Conservation (phyloP, 768 basidiomycete species). For the Fibroporia radiculosa region DNA sequence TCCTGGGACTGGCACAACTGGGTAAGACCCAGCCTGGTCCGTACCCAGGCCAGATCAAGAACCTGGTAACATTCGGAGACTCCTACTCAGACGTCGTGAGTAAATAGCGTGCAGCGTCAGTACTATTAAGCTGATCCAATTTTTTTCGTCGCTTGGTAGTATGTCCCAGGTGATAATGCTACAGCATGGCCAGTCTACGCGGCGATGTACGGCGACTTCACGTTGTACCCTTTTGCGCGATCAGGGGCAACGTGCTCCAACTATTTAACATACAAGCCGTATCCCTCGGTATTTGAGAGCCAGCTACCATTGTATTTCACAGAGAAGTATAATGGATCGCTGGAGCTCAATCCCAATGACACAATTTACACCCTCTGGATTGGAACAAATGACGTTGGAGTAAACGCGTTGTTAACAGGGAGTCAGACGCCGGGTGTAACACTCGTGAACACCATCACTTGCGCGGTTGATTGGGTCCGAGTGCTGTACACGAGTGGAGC, state of each 20-base stretch:
- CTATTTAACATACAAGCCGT: conserved; percentile 47
- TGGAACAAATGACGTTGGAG: conserved; percentile 53
- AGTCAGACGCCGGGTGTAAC: conserved; percentile 37
- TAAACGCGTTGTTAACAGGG: conserved; percentile 44
- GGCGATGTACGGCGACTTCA: conserved; percentile 43
- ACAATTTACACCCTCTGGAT: conserved; percentile 66
- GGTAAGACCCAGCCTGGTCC: conserved; percentile 12
- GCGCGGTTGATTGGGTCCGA: conserved; percentile 55
- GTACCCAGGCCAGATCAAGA: conserved; percentile 42
- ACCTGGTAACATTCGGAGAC: conserved; percentile 63
- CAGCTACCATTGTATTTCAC: conserved; percentile 48
- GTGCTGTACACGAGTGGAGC: conserved; percentile 50
- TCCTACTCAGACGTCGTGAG: conserved; percentile 50
- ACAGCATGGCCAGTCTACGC: conserved; percentile 57
- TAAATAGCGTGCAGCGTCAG: conserved; percentile 33
- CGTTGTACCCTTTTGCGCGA: conserved; percentile 49
- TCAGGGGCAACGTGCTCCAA: conserved; percentile 65
- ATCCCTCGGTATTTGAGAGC: conserved; percentile 50
- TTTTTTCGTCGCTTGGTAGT: conserved; percentile 12
- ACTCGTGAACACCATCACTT: conserved; percentile 48
- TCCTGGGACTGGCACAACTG: not conserved
- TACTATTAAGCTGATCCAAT: conserved; percentile 12
- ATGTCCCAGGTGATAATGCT: conserved; percentile 29
- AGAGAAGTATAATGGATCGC: conserved; percentile 32
- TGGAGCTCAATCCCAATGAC: conserved; percentile 31